Evolutionary conservation across 2,329 filamentous ascomycete species (phyloP).

Genomic region (Fusarium papillatum): DNA sequence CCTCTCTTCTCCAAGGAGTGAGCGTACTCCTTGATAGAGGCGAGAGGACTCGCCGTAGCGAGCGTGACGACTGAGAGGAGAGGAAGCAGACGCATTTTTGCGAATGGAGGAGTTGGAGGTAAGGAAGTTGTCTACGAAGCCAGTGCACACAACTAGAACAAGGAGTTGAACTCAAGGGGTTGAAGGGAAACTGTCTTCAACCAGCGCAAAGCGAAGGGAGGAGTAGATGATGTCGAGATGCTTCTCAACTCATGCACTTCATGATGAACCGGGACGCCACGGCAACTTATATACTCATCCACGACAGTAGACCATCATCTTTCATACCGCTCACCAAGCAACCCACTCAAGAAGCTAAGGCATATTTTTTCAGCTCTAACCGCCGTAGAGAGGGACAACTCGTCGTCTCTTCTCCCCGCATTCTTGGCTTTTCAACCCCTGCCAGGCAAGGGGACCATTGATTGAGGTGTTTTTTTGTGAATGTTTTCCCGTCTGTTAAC

Average conservation of each 20-base stretch:
- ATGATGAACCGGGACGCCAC: constrained; percentile 13
- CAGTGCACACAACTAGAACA: neutral
- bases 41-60: constrained; percentile 43
- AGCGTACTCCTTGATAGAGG: constrained; percentile 43
- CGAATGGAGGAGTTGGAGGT: neutral
- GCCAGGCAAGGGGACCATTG: neutral
- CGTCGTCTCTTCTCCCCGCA: constrained; percentile 24
- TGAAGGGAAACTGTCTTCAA: neutral
- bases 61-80: constrained; percentile 45
- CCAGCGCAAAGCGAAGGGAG: neutral
- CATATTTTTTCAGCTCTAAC: neutral
- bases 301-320: constrained; percentile 12
- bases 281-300: constrained; percentile 23
- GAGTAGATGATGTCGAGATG: constrained; percentile 18
- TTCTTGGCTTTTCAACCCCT: constrained; percentile 15
- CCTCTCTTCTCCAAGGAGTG: constrained; percentile 50
- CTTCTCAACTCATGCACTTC: constrained; percentile 16
- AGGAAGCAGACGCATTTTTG: constrained; percentile 40
- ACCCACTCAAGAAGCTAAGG: constrained; percentile 3
- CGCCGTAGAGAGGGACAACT: neutral
- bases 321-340: constrained; percentile 22
- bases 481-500: neutral
- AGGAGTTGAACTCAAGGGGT: neutral
- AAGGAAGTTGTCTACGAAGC: neutral
- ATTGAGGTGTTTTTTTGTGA: neutral